These are phyloP conservation scores for Leptomonas seymouri DNA, from an alignment of 208 protist genomes.

Conservation along the genomic window DNA sequence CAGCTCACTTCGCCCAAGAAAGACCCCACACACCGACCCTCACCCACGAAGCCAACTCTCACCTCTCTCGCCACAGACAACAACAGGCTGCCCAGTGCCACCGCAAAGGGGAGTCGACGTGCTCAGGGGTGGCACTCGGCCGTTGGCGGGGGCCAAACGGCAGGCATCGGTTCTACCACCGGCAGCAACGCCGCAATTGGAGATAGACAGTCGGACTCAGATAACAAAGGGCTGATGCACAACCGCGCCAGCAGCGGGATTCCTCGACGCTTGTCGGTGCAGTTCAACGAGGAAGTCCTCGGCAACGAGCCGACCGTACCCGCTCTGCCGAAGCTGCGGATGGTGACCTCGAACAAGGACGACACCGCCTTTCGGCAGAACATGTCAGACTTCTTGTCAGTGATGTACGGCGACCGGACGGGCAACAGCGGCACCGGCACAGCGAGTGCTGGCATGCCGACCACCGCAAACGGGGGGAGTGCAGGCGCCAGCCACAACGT, in stretches of 20 bases:
- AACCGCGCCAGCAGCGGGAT: slow-evolving; percentile 3
- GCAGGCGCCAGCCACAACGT: too few relatives aligned
- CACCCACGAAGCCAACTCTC: not conserved
- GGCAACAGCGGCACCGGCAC: not conserved
- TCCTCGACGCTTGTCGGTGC: slow-evolving; percentile 25
- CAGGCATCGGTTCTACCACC: not conserved
- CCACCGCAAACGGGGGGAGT: not conserved
- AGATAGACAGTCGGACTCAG: not conserved
- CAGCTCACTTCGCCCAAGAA: slow-evolving; percentile 4
- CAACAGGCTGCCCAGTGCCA: not conserved
- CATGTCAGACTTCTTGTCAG: slow-evolving; percentile 46
- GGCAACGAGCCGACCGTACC: not conserved
- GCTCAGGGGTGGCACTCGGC: slow-evolving; percentile 27
- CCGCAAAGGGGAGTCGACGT: slow-evolving; percentile 20
- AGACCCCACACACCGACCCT: not conserved
- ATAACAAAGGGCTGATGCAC: not conserved
- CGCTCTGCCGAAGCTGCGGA: not conserved
- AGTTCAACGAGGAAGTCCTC: slow-evolving; percentile 15
- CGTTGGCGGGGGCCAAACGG: not conserved
- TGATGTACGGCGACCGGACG: slow-evolving; percentile 40
- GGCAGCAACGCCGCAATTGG: not conserved
- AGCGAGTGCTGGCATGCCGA: not conserved
- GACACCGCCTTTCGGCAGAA: slow-evolving; percentile 32
- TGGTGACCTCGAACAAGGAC: not conserved
- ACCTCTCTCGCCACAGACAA: not conserved